A percentile compares a stretch with the other conserved stretches of the same genome.
Evolutionary conservation across 106 monocot genomes (phyloP).

Genomic region (Chionographis japonica): DNA sequence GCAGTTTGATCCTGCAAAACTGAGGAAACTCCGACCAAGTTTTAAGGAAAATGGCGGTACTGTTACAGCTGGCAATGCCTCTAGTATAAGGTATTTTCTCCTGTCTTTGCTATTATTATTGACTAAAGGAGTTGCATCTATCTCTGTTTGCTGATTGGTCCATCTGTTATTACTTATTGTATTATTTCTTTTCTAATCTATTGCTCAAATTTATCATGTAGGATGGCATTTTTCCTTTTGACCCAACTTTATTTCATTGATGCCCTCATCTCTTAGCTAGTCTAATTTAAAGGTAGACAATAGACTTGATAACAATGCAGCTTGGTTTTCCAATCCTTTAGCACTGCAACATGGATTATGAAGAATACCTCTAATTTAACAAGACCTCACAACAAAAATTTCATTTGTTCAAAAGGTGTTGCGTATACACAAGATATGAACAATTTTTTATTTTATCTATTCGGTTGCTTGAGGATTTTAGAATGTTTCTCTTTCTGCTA

Average conservation of each 20-base stretch:
- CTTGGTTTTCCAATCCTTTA: too few relatives aligned
- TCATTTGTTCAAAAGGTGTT: too few relatives aligned
- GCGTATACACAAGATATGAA: too few relatives aligned
- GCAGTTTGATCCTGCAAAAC: slow-evolving; percentile 74
- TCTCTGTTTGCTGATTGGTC: neutral
- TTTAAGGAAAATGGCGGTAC: slow-evolving; percentile 82
- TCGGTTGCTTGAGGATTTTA: too few relatives aligned
- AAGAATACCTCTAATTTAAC: too few relatives aligned
- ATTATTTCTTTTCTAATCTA: neutral
- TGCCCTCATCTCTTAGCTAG: neutral
- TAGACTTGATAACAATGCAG: too few relatives aligned
- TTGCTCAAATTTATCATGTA: neutral
- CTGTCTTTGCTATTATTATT: neutral
- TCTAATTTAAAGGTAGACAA: too few relatives aligned
- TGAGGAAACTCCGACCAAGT: slow-evolving; percentile 80
- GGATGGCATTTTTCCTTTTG: neutral
- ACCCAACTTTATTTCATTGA: neutral
- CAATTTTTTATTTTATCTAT: too few relatives aligned
- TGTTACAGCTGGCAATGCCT: slow-evolving; percentile 89
- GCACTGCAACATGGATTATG: too few relatives aligned
- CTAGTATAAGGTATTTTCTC: slow-evolving; percentile 66
- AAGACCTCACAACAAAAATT: too few relatives aligned
- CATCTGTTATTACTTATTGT: neutral
- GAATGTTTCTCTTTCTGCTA: too few relatives aligned
- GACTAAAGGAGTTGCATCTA: neutral